phyloP scores from a whole-genome alignment of 2,329 filamentous ascomycete genomes.

The Neofusicoccum parvum region DNA sequence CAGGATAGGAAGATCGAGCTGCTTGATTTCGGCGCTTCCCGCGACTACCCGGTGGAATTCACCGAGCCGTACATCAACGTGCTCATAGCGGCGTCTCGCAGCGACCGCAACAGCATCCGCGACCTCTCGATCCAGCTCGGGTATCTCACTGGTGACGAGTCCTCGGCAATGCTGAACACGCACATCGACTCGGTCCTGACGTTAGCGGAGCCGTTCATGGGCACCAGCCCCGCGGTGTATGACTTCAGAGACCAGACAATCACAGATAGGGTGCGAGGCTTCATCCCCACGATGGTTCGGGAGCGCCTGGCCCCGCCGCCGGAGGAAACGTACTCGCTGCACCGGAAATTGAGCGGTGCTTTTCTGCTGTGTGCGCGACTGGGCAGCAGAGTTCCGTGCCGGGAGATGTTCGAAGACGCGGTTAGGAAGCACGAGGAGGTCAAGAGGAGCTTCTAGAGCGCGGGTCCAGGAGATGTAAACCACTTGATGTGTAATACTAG shows the following conservation, averaged over 20 bases:
- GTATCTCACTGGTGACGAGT: constrained; percentile 91
- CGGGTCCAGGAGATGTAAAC: neutral
- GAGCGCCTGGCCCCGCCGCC: constrained; percentile 89
- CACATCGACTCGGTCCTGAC: constrained; percentile 88
- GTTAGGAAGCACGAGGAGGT: constrained; percentile 37
- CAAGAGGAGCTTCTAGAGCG: neutral
- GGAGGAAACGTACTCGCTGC: constrained; percentile 95
- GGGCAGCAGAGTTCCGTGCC: constrained; percentile 79
- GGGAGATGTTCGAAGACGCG: constrained; percentile 72
- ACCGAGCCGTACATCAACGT: constrained; percentile 78
- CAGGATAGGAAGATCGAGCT: constrained; percentile 75
- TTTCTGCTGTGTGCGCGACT: constrained; percentile 88
- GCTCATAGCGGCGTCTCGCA: constrained; percentile 75
- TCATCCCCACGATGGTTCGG: constrained; percentile 91
- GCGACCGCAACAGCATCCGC: constrained; percentile 66
- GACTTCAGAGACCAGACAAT: constrained; percentile 95
- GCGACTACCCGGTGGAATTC: constrained; percentile 81
- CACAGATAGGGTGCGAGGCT: constrained; percentile 82
- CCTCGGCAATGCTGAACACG: constrained; percentile 81
- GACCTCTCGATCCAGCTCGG: constrained; percentile 75
- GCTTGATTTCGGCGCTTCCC: constrained; percentile 90
- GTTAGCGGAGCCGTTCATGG: constrained; percentile 85
- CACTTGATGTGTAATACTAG: constrained; percentile 7
- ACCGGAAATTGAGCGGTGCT: constrained; percentile 92
- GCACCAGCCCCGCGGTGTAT: constrained; percentile 76